Conservation (phyloP, 257 asterid species). For the Capsicum pubescens region DNA sequence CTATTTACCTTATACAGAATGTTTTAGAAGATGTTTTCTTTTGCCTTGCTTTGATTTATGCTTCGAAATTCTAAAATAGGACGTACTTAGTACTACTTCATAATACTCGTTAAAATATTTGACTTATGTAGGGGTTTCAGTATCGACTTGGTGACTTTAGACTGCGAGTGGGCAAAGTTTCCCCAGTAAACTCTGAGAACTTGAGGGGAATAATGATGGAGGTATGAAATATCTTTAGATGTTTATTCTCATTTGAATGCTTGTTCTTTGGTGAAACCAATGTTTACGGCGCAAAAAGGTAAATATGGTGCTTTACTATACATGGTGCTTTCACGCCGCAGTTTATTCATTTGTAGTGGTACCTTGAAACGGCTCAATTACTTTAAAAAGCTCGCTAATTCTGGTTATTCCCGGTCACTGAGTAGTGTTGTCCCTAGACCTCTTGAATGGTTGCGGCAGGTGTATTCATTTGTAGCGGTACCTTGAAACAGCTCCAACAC, state of each 20-base stretch:
- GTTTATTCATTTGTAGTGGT: no score
- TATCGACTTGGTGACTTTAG: slow-evolving; percentile 91
- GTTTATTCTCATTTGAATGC: not conserved
- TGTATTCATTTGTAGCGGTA: no score
- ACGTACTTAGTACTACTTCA: not conserved
- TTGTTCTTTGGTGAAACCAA: not conserved
- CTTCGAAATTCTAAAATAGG: not conserved
- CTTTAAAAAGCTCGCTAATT: no score
- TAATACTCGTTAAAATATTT: not conserved
- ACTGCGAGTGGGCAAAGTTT: slow-evolving; percentile 97
- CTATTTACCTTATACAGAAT: no score
- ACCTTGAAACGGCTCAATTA: no score
- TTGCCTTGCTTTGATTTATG: not conserved
- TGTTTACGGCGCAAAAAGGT: no score
- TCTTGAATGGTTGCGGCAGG: no score
- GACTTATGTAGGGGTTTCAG: slow-evolving; percentile 60
- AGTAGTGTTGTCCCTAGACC: no score
- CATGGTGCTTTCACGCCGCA: no score
- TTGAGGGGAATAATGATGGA: slow-evolving; percentile 98
- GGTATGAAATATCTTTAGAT: slow-evolving; percentile 50
- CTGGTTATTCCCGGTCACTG: no score
- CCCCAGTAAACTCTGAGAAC: slow-evolving; percentile 71
- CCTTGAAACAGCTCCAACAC: no score
- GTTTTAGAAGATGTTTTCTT: not conserved
- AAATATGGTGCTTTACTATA: no score